Conservation (phyloP, 768 basidiomycete species). For the Brasilioporus rufonigricans region DNA sequence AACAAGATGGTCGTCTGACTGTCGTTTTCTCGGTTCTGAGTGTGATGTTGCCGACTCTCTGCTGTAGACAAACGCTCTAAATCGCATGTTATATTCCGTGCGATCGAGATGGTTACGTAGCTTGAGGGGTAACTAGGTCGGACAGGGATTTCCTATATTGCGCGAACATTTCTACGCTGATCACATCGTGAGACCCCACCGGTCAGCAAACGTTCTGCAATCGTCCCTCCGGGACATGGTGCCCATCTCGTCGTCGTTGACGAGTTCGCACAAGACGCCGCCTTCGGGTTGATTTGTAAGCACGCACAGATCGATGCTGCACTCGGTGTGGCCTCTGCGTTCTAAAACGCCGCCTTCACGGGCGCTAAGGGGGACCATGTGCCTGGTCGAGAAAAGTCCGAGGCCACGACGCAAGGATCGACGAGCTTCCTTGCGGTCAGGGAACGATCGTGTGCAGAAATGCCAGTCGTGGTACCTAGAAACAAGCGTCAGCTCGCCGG, state of each 20-base stretch:
- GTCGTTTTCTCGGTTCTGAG: too few species aligned
- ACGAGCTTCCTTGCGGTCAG: constrained; percentile 85
- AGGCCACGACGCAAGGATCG: constrained; percentile 46
- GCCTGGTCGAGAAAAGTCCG: constrained; percentile 92
- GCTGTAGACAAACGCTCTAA: too few species aligned
- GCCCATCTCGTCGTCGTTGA: constrained; percentile 86
- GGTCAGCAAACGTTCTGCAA: constrained; percentile 86
- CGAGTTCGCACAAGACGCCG: constrained; percentile 91
- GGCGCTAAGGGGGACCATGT: constrained; percentile 91
- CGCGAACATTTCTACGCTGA: constrained; percentile 84
- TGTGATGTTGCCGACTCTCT: too few species aligned
- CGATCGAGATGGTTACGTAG: too few species aligned
- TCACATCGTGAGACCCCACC: constrained; percentile 91
- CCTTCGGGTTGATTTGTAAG: constrained; percentile 60
- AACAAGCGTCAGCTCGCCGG: background rate
- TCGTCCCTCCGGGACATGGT: constrained; percentile 95
- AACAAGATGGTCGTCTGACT: too few species aligned
- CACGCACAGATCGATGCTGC: constrained; percentile 80
- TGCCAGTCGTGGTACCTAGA: constrained; percentile 89
- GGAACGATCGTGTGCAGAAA: constrained; percentile 93
- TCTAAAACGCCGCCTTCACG: constrained; percentile 79
- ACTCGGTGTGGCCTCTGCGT: constrained; percentile 94
- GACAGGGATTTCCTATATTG: constrained; percentile 33
- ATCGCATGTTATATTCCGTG: too few species aligned
- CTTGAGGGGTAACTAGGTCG: background rate